Evolutionary conservation across 768 basidiomycete genomes (phyloP).

Genomic region (Leccinellum luteum): DNA sequence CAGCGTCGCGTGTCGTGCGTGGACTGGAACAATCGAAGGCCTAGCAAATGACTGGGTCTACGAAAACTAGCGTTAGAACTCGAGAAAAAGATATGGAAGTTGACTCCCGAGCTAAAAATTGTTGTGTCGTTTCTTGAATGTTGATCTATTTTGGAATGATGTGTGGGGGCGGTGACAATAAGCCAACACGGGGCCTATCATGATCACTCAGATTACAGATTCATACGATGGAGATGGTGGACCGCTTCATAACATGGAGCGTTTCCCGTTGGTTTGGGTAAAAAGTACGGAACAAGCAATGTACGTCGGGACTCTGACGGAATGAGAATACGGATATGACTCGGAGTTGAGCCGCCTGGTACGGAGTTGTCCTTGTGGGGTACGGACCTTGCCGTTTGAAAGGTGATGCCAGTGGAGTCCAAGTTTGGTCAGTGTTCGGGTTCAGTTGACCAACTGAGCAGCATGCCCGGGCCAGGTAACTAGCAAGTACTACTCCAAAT

Average conservation of each 20-base stretch:
- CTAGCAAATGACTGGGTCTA: not conserved
- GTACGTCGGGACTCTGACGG: not conserved
- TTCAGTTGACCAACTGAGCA: not conserved
- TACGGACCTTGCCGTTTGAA: too few species aligned
- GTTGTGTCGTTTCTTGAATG: not conserved
- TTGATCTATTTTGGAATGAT: not conserved
- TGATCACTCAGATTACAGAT: not conserved
- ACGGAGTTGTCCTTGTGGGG: too few species aligned
- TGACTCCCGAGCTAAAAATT: not conserved
- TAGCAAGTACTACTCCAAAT: too few species aligned
- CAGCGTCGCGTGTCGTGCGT: not conserved
- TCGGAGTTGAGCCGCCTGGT: too few species aligned
- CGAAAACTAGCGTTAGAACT: not conserved
- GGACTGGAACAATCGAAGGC: not conserved
- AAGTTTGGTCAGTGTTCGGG: not conserved
- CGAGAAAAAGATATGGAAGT: not conserved
- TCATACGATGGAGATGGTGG: not conserved
- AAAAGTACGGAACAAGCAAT: too few species aligned
- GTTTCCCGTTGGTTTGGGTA: too few species aligned
- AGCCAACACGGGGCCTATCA: not conserved
- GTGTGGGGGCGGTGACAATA: not conserved
- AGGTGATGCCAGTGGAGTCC: too few species aligned
- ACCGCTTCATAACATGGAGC: not conserved
- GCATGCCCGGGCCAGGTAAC: conserved; percentile 1
- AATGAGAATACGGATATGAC: too few species aligned